Percentiles rank a stretch among this genome's conserved stretches.
Conservation (phyloP, 169 alveolate genomes). For the Plasmodium billcollinsi region DNA sequence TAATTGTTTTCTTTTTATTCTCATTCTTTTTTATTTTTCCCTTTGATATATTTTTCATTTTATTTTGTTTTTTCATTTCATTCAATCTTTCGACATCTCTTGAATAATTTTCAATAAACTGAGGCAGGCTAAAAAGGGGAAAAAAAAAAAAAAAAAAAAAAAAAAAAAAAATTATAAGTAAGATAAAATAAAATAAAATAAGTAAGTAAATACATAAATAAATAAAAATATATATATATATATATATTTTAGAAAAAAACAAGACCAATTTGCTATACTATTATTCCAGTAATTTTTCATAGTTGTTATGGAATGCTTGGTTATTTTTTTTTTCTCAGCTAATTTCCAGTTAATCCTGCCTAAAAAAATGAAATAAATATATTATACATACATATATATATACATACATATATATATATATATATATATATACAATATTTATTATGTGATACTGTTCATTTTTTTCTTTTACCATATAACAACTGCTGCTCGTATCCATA, state of each 20-base stretch:
- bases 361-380: constrained; percentile 2
- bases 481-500: constrained; percentile 72
- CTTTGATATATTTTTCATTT: constrained; percentile 11
- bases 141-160: no score
- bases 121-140: constrained; percentile 29
- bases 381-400: no score
- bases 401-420: no score
- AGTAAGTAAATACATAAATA: no score
- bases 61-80: constrained; percentile 65
- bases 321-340: constrained; percentile 71
- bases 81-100: constrained; percentile 62
- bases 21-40: constrained; percentile 3
- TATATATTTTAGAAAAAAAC: constrained; percentile 1
- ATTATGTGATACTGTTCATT: not conserved
- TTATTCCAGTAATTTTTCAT: constrained; percentile 70
- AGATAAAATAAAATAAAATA: no score
- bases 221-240: not conserved
- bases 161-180: no score
- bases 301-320: constrained; percentile 50
- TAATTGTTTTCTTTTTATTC: not conserved
- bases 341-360: constrained; percentile 67
- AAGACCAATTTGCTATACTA: constrained; percentile 65
- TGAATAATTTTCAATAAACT: constrained; percentile 63
- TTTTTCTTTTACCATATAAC: constrained; percentile 35
- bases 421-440: not conserved